Evolutionary conservation across 2,329 filamentous ascomycete genomes (phyloP).

Genomic region (Alternaria longipes): DNA sequence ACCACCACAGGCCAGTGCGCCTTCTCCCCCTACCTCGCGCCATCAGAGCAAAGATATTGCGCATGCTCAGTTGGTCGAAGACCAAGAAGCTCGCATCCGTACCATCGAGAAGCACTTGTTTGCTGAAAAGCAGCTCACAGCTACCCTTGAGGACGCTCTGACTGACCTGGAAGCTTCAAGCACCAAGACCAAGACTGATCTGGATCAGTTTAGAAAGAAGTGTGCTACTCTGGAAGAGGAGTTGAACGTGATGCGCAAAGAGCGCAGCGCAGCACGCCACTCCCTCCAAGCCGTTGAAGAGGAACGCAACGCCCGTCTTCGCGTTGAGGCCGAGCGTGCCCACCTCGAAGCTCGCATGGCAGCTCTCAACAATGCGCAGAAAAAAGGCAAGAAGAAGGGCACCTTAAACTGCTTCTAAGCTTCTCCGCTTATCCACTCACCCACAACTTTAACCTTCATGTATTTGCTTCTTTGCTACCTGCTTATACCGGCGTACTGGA

Average conservation of each 20-base stretch:
- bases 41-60: conserved; percentile 84
- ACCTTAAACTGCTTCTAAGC: conserved; percentile 94
- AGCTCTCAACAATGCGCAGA: conserved; percentile 81
- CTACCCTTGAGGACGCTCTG: conserved; percentile 93
- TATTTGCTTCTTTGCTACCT: conserved; percentile 33
- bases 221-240: conserved; percentile 77
- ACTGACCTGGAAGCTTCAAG: conserved; percentile 92
- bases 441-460: conserved; percentile 23
- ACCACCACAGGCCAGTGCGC: conserved; percentile 60
- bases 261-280: conserved; percentile 67
- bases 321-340: conserved; percentile 86
- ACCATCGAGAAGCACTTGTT: conserved; percentile 97
- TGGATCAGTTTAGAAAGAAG: conserved; percentile 90
- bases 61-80: conserved; percentile 84
- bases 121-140: conserved; percentile 95
- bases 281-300: conserved; percentile 92
- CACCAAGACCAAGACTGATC: conserved; percentile 89
- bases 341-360: conserved; percentile 88
- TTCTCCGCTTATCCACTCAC: conserved; percentile 12
- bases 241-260: conserved; percentile 70
- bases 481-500: conserved; percentile 34
- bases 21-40: conserved; percentile 69
- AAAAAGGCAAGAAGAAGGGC: conserved; percentile 94
- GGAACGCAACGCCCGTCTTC: conserved; percentile 89
- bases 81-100: conserved; percentile 92